A percentile compares a stretch with the other conserved stretches of the same genome.
Conservation (phyloP, 257 asterid species). For the Lycium barbarum region DNA sequence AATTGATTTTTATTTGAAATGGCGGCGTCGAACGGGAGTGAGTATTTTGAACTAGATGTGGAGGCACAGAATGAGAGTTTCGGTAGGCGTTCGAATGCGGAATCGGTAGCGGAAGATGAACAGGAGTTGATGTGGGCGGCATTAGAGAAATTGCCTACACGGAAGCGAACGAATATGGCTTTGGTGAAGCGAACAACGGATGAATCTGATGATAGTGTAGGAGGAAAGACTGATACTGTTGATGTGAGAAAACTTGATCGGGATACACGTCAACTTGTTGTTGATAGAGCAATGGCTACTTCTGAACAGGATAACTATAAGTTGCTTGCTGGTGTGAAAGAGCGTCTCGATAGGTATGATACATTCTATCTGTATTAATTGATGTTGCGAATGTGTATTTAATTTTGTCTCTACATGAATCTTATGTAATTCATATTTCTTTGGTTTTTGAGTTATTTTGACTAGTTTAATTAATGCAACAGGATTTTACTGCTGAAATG, state of each 20-base stretch:
- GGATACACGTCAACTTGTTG: slow-evolving; percentile 67
- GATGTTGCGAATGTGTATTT: background rate
- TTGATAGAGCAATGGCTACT: slow-evolving; percentile 74
- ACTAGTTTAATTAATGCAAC: background rate
- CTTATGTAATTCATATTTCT: background rate
- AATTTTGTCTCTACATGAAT: background rate
- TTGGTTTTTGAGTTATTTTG: background rate
- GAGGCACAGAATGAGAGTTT: slow-evolving; percentile 59
- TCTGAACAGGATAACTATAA: slow-evolving; percentile 72
- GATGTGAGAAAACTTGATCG: slow-evolving; percentile 81
- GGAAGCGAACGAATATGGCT: slow-evolving; percentile 54
- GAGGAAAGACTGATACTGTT: slow-evolving; percentile 48
- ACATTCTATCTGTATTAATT: background rate
- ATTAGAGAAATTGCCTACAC: slow-evolving; percentile 75
- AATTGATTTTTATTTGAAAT: slow-evolving; percentile 31
- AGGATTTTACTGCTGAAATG: background rate
- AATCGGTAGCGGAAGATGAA: slow-evolving; percentile 64
- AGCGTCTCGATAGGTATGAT: slow-evolving; percentile 71
- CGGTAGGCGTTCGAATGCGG: slow-evolving; percentile 70
- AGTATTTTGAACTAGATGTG: slow-evolving; percentile 63
- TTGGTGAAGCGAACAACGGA: slow-evolving; percentile 49
- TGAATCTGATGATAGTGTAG: slow-evolving; percentile 34
- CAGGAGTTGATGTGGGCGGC: slow-evolving; percentile 83
- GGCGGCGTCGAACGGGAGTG: slow-evolving; percentile 85
- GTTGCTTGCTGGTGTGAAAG: slow-evolving; percentile 77